Evolutionary conservation across 495 filamentous ascomycete species (phyloP), one percentile per base, ranked within the genome.

Genomic region (Penicillium longicatenatum): DNA sequence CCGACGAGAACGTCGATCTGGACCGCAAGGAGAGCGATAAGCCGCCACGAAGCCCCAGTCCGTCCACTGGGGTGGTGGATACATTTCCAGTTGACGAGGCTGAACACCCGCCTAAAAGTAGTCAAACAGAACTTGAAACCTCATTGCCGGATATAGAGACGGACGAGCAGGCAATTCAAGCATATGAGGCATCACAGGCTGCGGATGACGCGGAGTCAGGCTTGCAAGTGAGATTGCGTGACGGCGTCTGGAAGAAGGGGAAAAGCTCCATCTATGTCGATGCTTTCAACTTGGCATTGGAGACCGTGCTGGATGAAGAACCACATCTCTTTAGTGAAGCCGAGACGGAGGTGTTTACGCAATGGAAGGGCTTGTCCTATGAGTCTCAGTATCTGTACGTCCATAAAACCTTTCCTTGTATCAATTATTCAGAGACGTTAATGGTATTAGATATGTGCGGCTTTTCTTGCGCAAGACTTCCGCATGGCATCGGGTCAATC

Each of bases 231-330:
- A 77, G 84, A 14, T 57, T 87, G 43, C 78, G 75, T 39, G 73
- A 83, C 62, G 69, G 80, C 6, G 82, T 78, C 60, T 88, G 86
- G 86, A 66, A 79, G 22, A 79, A 75, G 48, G 85, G 86, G 4
- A 84, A 78, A 66, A 96, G 87, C 62, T 98, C 94, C 5, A 92
- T 98, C 52, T 98, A 98, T 63, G 92, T 97, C 16, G 93, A 98
- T 72, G 94, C 93, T 19, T 98, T 98, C 80, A 96, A 97, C 70
- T 75, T 97, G 16, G 92, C 93, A 17, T 79, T 98, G 43, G 86
- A 92, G 57, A 98, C 92, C 3, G 93, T 98, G 20, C 76, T 98
- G 6, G 86, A 89, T 47, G 93, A 97, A 46, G 94, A 98, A 67
- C 80, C 84, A 2, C 91, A 96, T 69, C 75, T 98, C 12, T 98